These are phyloP conservation scores for Alternaria triticina DNA, from an alignment of 2,329 filamentous ascomycete species.

Conservation along the genomic window DNA sequence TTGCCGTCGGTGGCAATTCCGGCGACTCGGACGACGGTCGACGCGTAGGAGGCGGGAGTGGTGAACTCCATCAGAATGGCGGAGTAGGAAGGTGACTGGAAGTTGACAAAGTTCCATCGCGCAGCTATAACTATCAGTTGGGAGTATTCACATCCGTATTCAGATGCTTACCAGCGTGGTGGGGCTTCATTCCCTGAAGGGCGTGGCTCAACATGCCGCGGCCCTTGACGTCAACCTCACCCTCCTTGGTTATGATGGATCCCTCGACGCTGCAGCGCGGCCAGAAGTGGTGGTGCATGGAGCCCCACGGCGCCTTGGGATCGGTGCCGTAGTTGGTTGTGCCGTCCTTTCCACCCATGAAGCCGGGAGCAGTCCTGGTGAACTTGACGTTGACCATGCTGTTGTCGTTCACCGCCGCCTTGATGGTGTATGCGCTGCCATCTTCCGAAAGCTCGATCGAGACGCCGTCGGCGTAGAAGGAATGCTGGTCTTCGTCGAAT, in stretches of 20 bases:
- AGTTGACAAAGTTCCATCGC: slow-evolving; percentile 91
- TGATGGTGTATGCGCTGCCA: slow-evolving; percentile 82
- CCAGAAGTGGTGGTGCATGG: slow-evolving; percentile 94
- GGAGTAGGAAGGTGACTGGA: slow-evolving; percentile 85
- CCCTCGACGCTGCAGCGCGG: slow-evolving; percentile 83
- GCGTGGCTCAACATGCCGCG: slow-evolving; percentile 81
- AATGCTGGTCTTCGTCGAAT: slow-evolving; percentile 82
- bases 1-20: slow-evolving; percentile 81
- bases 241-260: slow-evolving; percentile 80
- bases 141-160: neutral
- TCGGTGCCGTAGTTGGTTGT: slow-evolving; percentile 88
- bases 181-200: slow-evolving; percentile 98
- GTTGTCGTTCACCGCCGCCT: slow-evolving; percentile 81
- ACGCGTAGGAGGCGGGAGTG: slow-evolving; percentile 90
- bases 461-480: slow-evolving; percentile 85
- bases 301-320: slow-evolving; percentile 83
- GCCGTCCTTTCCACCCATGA: slow-evolving; percentile 83
- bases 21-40: slow-evolving; percentile 81
- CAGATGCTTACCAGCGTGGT: slow-evolving; percentile 74
- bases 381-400: slow-evolving; percentile 87
- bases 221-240: slow-evolving; percentile 81
- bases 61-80: slow-evolving; percentile 95
- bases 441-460: slow-evolving; percentile 87
- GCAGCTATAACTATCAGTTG: slow-evolving; percentile 60
- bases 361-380: slow-evolving; percentile 77